phyloP scores from a whole-genome alignment of 2,329 filamentous ascomycete genomes.

The Fusarium pseudoanthophilum region DNA sequence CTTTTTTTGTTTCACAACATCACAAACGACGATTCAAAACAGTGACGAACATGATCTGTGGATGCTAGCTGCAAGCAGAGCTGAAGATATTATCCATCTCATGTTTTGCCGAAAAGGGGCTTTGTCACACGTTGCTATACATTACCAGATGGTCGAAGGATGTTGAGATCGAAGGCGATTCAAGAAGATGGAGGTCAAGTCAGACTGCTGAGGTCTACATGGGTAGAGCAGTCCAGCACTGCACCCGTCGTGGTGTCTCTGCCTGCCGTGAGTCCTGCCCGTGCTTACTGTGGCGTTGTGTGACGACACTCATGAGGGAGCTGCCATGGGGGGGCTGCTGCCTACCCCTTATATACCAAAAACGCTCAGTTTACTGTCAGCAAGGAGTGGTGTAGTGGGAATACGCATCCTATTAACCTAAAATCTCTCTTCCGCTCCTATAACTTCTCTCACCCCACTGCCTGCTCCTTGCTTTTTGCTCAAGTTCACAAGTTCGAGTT shows the following conservation, averaged over 20 bases:
- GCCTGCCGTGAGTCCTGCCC: neutral
- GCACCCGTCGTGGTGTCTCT: neutral
- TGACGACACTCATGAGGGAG: neutral
- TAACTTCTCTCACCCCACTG: slow-evolving; percentile 1
- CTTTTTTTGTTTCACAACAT: neutral
- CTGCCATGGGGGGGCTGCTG: neutral
- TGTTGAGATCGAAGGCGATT: neutral
- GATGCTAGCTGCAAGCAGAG: too few species aligned
- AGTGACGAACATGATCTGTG: neutral
- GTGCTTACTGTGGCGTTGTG: neutral
- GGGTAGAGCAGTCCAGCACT: neutral
- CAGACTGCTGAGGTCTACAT: neutral
- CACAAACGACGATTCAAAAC: neutral
- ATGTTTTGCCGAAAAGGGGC: neutral
- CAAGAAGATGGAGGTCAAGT: neutral
- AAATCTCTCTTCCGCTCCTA: slow-evolving; percentile 1
- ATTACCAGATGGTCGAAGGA: too few species aligned
- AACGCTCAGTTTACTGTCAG: neutral
- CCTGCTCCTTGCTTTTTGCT: too few species aligned
- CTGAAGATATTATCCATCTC: neutral
- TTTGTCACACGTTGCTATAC: rapidly evolving
- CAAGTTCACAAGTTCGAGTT: too few species aligned
- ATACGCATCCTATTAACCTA: neutral
- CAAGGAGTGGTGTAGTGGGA: slow-evolving; percentile 1
- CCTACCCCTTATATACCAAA: neutral